Base-by-base conservation (phyloP, 2,329 filamentous ascomycete genomes). In the Talaromyces atroroseus region DNA sequence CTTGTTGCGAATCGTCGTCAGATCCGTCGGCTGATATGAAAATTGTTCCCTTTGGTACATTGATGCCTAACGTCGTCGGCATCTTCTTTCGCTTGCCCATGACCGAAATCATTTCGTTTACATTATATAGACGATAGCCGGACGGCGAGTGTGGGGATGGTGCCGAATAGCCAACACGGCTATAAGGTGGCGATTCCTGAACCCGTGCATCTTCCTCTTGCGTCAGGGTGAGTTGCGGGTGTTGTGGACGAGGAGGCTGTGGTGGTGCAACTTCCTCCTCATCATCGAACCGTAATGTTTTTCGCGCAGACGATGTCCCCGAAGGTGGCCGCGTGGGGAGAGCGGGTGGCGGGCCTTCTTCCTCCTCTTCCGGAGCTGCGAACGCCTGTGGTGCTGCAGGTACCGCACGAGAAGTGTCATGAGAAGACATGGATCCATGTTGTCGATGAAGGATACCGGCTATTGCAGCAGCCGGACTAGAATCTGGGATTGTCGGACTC, bases 71-170 rank as follows among this genome's bases (percentile, higher is more conserved):
- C 0, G 90, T 96, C n/a, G 91, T 96, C 1, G 92, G 91, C 89
- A 96, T 94, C 76, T 97, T 97, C 79, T 96, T 96, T 66, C 89
- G 88, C 77, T 95, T 96, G 56, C 92, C 92, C 84, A 96, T 92
- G 46, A 94, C 85, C n/a, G 91, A 92, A 4, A 96, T 84, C 88
- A 96, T 96, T 74, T 97, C 92, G 69, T 92, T 95, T 65, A 97
- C 92, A 65, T 96, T 96, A 75, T 96, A 97, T 71, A 97, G 80
- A 68, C 95, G 92, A 68, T 92, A 97, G 1, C 89, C 90, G 18
- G 89, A 89, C 5, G 89, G 89, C 1, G 87, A 86, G 29, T 72
- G 68, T 23, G 78, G 76, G 2, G 81, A 75, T 50, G 79, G 74
- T 42, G 79, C 75, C 24, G 54, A 23, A 21, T 59, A 54, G 16